A percentile compares a stretch with the other conserved stretches of the same genome.
phyloP scores from a whole-genome alignment of 2,329 filamentous ascomycete species.

The Ascocoryne sarcoides region DNA sequence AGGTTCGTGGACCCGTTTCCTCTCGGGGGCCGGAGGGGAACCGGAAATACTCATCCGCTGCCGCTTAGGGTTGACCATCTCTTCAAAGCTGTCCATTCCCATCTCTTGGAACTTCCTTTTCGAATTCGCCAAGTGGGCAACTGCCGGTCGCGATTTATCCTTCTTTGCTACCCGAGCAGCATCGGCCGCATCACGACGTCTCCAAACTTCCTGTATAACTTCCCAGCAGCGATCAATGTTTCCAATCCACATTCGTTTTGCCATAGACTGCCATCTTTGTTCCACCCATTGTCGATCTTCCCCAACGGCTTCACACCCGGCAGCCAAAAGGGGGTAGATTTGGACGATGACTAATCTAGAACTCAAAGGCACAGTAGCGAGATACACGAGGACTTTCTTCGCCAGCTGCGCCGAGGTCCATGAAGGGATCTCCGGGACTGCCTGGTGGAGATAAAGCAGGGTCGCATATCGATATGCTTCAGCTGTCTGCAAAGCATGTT shows the following conservation, averaged over 20 bases:
- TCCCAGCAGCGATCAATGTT: slow-evolving; percentile 58
- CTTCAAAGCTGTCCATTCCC: slow-evolving; percentile 21
- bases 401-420: slow-evolving; percentile 48
- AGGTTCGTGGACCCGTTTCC: slow-evolving; percentile 21
- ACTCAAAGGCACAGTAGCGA: slow-evolving; percentile 54
- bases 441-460: slow-evolving; percentile 57
- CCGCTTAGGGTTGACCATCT: slow-evolving; percentile 22
- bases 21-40: slow-evolving; percentile 12
- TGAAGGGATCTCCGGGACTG: slow-evolving; percentile 59
- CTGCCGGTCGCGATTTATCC: slow-evolving; percentile 14
- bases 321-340: slow-evolving; percentile 60
- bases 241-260: slow-evolving; percentile 53
- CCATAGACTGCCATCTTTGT: slow-evolving; percentile 53
- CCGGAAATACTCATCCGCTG: slow-evolving; percentile 12
- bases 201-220: slow-evolving; percentile 59
- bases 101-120: slow-evolving; percentile 26
- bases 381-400: slow-evolving; percentile 49
- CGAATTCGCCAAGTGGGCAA: slow-evolving; percentile 21
- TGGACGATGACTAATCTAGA: slow-evolving; percentile 59
- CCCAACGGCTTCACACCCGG: slow-evolving; percentile 52
- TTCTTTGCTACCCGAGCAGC: slow-evolving; percentile 15
- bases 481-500: slow-evolving; percentile 57
- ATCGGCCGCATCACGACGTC: slow-evolving; percentile 43
- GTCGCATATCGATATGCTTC: slow-evolving; percentile 61
- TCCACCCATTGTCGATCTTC: slow-evolving; percentile 58